A percentile compares a stretch with the other conserved stretches of the same genome.
phyloP scores from a whole-genome alignment of 1,284 basidiomycete genomes.

The Austropuccinia psidii region DNA sequence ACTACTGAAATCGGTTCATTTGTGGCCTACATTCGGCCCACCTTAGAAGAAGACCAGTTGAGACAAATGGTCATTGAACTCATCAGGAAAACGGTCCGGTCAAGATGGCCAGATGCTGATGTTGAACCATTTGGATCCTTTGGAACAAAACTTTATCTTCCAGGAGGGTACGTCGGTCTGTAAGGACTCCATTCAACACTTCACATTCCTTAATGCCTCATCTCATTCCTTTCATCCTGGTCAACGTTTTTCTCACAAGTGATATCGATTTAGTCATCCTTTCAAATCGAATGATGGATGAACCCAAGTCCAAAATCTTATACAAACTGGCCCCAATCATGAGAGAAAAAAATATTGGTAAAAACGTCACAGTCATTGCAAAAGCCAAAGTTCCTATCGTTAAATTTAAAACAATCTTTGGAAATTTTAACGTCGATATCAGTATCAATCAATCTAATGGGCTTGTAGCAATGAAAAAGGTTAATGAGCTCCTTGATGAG shows the following conservation, averaged over 20 bases:
- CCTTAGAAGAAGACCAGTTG: conserved; percentile 72
- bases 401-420: conserved; percentile 74
- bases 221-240: background rate
- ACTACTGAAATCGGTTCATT: conserved; percentile 79
- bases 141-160: conserved; percentile 88
- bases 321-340: conserved; percentile 50
- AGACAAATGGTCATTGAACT: conserved; percentile 67
- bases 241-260: conserved; percentile 43
- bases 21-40: conserved; percentile 77
- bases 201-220: conserved; percentile 11
- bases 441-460: conserved; percentile 45
- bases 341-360: conserved; percentile 52
- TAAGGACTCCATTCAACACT: background rate
- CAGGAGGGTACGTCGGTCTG: conserved; percentile 65
- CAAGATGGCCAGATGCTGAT: conserved; percentile 67
- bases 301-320: conserved; percentile 48
- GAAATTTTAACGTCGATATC: conserved; percentile 48
- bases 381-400: conserved; percentile 88
- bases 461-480: conserved; percentile 6
- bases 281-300: conserved; percentile 45
- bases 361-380: conserved; percentile 68
- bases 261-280: conserved; percentile 57
- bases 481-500: conserved; percentile 9
- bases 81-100: conserved; percentile 61
- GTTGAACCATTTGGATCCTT: conserved; percentile 87